Evolutionary conservation across 768 basidiomycete genomes (phyloP), one percentile per base, ranked within the genome.

Genomic region (Termitomyces sp.): DNA sequence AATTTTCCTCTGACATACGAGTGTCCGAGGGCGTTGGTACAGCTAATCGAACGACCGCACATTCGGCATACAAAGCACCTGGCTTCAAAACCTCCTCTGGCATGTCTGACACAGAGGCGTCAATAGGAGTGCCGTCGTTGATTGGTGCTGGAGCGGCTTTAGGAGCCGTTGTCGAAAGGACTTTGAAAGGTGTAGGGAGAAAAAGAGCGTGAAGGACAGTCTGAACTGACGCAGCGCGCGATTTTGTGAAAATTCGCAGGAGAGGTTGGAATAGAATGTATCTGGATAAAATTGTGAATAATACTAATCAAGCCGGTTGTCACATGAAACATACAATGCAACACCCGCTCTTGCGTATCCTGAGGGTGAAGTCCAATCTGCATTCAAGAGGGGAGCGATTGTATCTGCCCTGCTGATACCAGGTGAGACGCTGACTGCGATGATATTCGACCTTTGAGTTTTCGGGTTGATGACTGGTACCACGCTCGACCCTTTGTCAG

Each of bases 151-250:
- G 26, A 12, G 44, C 7, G 4, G 28, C 23, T 55, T 55, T 56
- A 4, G 66, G 56, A 2, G 60, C 63, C 2, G 68, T 61, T 40
- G 71, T 72, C 4, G 76, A 66, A 28, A 78, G 67, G 43, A 79
- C 73, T 70, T 89, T 91, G 74, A 89, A 86, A 3, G 89, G 89
- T 3, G 88, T 90, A 0, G 91, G 91, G 16, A 93, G 79, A 70
- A 91, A 94, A 14, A 96, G 80, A 0, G 81, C 87, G 61, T 93
- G 93, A 3, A 95, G 71, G n/a, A 94, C 75, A 3, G 85, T 81
- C 68, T 96, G 91, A n/a, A 89, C 74, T 0, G 87, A 75, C 8
- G 83, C 74, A 3, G 62, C 68, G 1, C 91, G 80, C 0, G 87
- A 83, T 65, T 95, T 95, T 5, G 86, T 82, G 64, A 90, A 69